Base-by-base conservation (phyloP, 768 basidiomycete genomes). In the Panellus pusillus region DNA sequence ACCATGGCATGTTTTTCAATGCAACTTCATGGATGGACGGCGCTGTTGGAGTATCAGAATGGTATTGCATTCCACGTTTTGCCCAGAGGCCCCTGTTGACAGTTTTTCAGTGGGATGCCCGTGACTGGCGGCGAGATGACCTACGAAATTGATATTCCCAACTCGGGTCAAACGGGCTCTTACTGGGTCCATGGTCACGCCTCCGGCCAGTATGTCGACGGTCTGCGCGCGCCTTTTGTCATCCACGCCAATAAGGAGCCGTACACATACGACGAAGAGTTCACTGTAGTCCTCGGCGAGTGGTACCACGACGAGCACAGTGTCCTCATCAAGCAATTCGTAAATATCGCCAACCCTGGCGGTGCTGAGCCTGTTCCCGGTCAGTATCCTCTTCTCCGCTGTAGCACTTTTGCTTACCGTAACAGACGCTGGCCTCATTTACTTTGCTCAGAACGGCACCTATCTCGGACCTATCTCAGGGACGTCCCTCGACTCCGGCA, bases 1-100 rank as follows among this genome's bases (percentile, higher is more conserved):
- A 95, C 65, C 95, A 97, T 71, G 96, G 96, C 58, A 91, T 96
- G 87, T 93, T 84, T 73, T 93, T 97, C 78, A 95, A 94, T 67
- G 79, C 81, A 1, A 80, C 89, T 0, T 80, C 83, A 15, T 97
- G 90, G 85, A 87, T 86, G 77, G 96, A 98, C 68, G 96, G 96
- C 35, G 93, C 96, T 0, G 69, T 81, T 29, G 83, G 78, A 6
- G 83, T 93, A 36, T 80, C 88, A 0, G 91, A 98, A 74, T 98
- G 93, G 91, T 89, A 67, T 44, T 17, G 19, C 32, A 31, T 37
- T 43, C 27, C 14, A 20, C 14, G 9, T 6, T 14, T 9, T 27
- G 11, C 11, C 7, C 15, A 48, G 5, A 27, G 19, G 15, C 44
- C 29, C 32, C 27, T 24, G 36, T 36, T n/a, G n/a, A 24, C 24